Evolutionary conservation across 2,329 filamentous ascomycete species (phyloP).

Genomic region (Sarocladium strictum): DNA sequence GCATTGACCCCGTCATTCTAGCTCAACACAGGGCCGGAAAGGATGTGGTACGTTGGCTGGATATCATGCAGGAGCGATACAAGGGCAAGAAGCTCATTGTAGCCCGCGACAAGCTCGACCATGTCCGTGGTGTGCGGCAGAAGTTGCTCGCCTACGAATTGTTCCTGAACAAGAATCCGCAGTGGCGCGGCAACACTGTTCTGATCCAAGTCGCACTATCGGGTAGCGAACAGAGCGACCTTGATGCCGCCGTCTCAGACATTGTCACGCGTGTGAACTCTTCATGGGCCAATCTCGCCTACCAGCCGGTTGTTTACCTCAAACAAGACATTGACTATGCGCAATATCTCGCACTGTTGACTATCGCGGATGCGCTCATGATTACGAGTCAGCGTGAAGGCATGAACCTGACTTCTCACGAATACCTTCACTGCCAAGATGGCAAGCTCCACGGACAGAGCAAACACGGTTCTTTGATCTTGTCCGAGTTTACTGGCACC

Average conservation of each 20-base stretch:
- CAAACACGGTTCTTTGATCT: slow-evolving; percentile 81
- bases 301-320: slow-evolving; percentile 88
- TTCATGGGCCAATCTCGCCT: slow-evolving; percentile 80
- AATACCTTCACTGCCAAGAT: slow-evolving; percentile 91
- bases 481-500: slow-evolving; percentile 93
- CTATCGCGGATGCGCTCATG: slow-evolving; percentile 85
- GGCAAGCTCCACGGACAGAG: slow-evolving; percentile 63
- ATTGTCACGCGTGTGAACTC: slow-evolving; percentile 95
- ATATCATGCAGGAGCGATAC: slow-evolving; percentile 76
- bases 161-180: slow-evolving; percentile 88
- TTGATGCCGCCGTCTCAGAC: slow-evolving; percentile 83
- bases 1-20: slow-evolving; percentile 78
- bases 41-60: slow-evolving; percentile 73
- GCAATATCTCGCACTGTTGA: slow-evolving; percentile 87
- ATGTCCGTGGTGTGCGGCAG: slow-evolving; percentile 85
- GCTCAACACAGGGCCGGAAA: slow-evolving; percentile 62
- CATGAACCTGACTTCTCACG: slow-evolving; percentile 95
- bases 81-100: slow-evolving; percentile 86
- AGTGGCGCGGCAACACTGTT: slow-evolving; percentile 83
- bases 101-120: slow-evolving; percentile 88
- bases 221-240: slow-evolving; percentile 78
- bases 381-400: slow-evolving; percentile 93
- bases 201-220: slow-evolving; percentile 92
- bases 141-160: slow-evolving; percentile 90
- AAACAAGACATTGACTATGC: slow-evolving; percentile 92